These are phyloP conservation scores for Beauveria medogensis DNA, from an alignment of 2,329 filamentous ascomycete genomes.

Conservation along the genomic window DNA sequence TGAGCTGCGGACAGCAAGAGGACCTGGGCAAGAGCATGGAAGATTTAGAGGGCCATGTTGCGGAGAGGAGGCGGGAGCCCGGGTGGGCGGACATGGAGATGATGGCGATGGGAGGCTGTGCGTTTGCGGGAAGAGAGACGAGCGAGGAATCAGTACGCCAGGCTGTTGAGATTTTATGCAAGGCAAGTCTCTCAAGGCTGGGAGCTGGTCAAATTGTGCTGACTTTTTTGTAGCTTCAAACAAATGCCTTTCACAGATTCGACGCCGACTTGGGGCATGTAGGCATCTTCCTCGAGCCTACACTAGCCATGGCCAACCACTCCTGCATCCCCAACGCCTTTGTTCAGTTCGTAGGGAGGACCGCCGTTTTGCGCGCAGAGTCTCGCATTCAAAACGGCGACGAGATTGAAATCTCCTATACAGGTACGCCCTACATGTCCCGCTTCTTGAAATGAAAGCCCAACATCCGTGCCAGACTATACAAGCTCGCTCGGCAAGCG, in stretches of 20 bases:
- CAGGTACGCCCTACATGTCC: constrained; percentile 35
- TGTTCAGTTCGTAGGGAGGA: constrained; percentile 46
- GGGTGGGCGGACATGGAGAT: constrained; percentile 42
- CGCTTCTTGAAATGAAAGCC: neutral
- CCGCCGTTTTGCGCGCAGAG: constrained; percentile 43
- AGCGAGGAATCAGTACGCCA: constrained; percentile 27
- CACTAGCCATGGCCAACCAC: constrained; percentile 53
- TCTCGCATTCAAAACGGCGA: constrained; percentile 40
- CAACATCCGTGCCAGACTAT: constrained; percentile 30
- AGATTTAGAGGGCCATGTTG: constrained; percentile 39
- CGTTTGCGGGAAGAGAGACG: constrained; percentile 34
- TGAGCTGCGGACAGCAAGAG: constrained; percentile 22
- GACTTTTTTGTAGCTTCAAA: constrained; percentile 39
- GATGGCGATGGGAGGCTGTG: constrained; percentile 34
- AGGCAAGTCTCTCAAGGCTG: constrained; percentile 29
- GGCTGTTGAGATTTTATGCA: constrained; percentile 43
- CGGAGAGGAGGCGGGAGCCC: constrained; percentile 25
- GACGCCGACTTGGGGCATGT: constrained; percentile 44
- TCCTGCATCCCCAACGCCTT: constrained; percentile 53
- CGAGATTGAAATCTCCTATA: constrained; percentile 55
- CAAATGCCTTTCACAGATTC: constrained; percentile 52
- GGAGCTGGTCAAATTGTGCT: neutral
- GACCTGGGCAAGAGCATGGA: constrained; percentile 26
- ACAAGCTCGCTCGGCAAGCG: constrained; percentile 37
- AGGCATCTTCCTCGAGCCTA: constrained; percentile 49